A percentile compares a stretch with the other conserved stretches of the same genome.
phyloP scores from a whole-genome alignment of 139 green algal species.

The Chlamydomonas sp. region DNA sequence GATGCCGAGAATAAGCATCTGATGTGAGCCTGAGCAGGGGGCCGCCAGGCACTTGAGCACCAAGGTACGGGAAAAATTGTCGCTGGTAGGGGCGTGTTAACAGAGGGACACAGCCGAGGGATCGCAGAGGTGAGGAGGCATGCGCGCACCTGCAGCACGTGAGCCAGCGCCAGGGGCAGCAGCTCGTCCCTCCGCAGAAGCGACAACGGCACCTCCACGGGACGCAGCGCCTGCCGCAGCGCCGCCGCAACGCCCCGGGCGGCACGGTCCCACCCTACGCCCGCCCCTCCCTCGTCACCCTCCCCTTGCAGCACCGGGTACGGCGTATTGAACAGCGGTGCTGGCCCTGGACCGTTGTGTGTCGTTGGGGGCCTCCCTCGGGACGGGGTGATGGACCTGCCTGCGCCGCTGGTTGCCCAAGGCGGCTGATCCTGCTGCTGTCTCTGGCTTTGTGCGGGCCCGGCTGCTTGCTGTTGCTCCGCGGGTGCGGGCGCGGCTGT shows the following conservation, averaged over 20 bases:
- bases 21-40: too few relatives aligned
- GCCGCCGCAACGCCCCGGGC: neutral
- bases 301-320: neutral
- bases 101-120: too few relatives aligned
- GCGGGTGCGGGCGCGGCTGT: neutral
- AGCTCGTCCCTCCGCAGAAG: constrained; percentile 20
- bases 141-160: constrained; percentile 18
- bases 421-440: neutral
- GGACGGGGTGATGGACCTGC: too few relatives aligned
- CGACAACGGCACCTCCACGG: constrained; percentile 14
- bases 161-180: constrained; percentile 26
- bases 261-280: too few relatives aligned
- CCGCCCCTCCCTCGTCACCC: neutral
- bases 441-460: too few relatives aligned
- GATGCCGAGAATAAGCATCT: neutral
- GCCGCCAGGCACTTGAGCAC: too few relatives aligned
- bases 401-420: neutral
- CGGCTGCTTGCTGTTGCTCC: too few relatives aligned
- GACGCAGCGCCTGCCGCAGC: neutral
- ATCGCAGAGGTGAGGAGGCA: too few relatives aligned
- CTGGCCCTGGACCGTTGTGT: too few relatives aligned
- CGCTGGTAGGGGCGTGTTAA: too few relatives aligned
- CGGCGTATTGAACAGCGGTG: neutral
- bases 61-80: too few relatives aligned
- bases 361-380: too few relatives aligned